Evolutionary conservation across 208 protist genomes (phyloP).

Genomic region (Leishmania amazonensis): DNA sequence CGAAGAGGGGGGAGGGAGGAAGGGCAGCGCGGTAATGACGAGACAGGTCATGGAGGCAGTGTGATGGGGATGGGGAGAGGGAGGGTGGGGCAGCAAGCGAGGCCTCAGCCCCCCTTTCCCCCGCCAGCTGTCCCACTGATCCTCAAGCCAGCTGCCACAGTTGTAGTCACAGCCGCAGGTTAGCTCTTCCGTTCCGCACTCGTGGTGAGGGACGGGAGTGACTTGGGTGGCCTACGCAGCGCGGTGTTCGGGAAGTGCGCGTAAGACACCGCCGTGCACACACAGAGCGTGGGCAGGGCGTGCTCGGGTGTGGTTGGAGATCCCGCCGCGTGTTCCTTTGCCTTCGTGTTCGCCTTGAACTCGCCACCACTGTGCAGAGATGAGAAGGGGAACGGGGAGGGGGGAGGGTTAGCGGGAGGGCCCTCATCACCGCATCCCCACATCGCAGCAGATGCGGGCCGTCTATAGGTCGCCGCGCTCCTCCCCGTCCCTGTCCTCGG

Average conservation of each 20-base stretch:
- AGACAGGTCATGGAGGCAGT: neutral
- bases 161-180: neutral
- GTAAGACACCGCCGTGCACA: neutral
- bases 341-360: neutral
- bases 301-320: neutral
- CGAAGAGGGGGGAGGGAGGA: neutral
- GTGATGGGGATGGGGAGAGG: neutral
- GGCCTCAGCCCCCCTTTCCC: neutral
- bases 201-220: neutral
- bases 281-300: neutral
- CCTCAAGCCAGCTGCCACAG: neutral
- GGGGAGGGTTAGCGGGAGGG: neutral
- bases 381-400: neutral
- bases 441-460: neutral
- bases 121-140: neutral
- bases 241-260: neutral
- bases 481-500: neutral
- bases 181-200: neutral
- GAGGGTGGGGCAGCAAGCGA: neutral
- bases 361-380: neutral
- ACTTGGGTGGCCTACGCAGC: neutral
- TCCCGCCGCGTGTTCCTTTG: neutral
- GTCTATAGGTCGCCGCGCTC: neutral
- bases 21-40: neutral
- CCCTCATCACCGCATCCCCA: neutral